Conservation (phyloP, 2,329 filamentous ascomycete species). For the Alternaria metachromatica region DNA sequence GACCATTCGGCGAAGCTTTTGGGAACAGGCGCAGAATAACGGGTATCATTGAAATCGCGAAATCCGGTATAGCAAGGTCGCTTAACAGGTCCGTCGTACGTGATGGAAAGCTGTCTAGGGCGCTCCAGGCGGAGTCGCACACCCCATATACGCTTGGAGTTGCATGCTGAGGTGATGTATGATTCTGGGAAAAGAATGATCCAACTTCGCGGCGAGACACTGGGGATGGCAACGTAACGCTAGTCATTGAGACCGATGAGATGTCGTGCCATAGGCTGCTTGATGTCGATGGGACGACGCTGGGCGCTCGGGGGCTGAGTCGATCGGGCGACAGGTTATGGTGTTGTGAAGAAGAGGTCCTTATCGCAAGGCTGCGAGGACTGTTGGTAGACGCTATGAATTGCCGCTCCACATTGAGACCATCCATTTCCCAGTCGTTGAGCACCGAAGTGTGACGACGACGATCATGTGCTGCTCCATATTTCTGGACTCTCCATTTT, state of each 20-base stretch:
- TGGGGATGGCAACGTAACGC: background rate
- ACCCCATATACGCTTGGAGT: too few relatives aligned
- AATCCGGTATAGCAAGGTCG: background rate
- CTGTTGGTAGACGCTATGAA: too few relatives aligned
- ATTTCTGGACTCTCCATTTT: background rate
- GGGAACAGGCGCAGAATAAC: background rate
- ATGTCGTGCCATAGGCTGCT: background rate
- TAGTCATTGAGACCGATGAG: background rate
- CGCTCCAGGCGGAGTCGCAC: background rate
- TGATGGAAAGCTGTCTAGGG: background rate
- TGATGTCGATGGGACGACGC: background rate
- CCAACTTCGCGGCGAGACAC: background rate
- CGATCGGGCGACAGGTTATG: too few relatives aligned
- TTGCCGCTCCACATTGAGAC: too few relatives aligned
- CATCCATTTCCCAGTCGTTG: too few relatives aligned
- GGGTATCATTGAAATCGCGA: background rate
- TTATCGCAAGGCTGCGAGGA: background rate
- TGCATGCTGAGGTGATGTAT: background rate
- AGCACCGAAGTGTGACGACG: too few relatives aligned
- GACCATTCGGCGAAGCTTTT: background rate
- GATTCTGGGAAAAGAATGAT: background rate
- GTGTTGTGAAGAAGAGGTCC: too few relatives aligned
- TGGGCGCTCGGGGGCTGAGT: too few relatives aligned
- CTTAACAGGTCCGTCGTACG: too few relatives aligned
- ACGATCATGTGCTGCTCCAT: background rate